Percentiles rank a stretch among this genome's conserved stretches.
Evolutionary conservation across 305 asterid species (phyloP).

Genomic region (Solanum aculeatissimum): DNA sequence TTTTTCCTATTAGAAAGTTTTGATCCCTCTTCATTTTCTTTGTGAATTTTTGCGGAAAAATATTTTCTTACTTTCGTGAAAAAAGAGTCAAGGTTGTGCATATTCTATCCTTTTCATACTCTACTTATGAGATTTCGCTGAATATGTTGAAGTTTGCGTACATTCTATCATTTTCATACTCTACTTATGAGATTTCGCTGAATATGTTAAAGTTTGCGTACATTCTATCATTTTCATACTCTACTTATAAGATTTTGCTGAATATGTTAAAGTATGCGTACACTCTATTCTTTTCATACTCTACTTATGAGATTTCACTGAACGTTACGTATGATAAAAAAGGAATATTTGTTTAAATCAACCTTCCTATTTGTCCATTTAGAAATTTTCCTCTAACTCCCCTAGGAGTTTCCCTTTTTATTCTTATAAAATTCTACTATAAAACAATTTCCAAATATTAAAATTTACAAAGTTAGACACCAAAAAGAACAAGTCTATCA

Average conservation of each 20-base stretch:
- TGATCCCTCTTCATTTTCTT: background rate
- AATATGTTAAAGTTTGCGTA: background rate
- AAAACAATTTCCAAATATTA: background rate
- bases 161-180: fast-evolving
- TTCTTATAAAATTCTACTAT: background rate
- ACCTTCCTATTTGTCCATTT: no score
- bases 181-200: background rate
- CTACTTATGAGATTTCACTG: background rate
- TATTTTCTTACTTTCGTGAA: background rate
- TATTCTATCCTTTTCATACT: background rate
- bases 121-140: background rate
- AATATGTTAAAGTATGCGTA: background rate
- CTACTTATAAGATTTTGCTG: background rate
- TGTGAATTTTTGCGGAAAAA: background rate
- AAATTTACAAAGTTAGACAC: constrained; percentile 22
- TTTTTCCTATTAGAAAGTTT: background rate
- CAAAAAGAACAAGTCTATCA: constrained; percentile 62
- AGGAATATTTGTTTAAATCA: background rate
- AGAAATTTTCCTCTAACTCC: no score
- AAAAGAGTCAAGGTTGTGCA: background rate
- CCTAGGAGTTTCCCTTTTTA: background rate
- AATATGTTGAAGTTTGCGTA: background rate
- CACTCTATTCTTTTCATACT: background rate
- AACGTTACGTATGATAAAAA: no score
- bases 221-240: fast-evolving